Base-by-base conservation (phyloP, 2,329 filamentous ascomycete genomes). In the Pleoardoris graminearum region DNA sequence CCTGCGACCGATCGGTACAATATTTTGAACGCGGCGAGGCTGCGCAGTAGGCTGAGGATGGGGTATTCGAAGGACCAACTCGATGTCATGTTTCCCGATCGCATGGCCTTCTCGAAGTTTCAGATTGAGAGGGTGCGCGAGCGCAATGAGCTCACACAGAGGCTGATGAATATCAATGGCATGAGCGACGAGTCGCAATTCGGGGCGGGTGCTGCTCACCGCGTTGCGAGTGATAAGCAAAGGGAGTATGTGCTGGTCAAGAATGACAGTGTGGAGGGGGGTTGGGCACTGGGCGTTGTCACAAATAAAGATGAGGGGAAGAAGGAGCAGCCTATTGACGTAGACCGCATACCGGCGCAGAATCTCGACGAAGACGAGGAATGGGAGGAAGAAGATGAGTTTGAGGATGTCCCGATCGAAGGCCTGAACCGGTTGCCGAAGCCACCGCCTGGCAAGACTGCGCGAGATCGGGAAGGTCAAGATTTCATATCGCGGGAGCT, bases 171-270 rank as follows among this genome's bases (percentile, higher is more conserved):
- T 63, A 84, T 99, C 63, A 91, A 93, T 62, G 93, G 92, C 30
- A 95, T 96, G 90, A 87, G 86, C 16, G 84, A 87, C 14, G 89
- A 93, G 64, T 77, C 87, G 33, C 87, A 89, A 21, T 82, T 90
- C 49, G 80, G 79, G 2, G 80, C 77, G 44, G 79, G 83, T 7
- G 82, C 82, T 1, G 83, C 84, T 42, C 82, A 80, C 44, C 82
- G 91, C 46, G 83, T 96, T 59, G 88, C 89, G 12, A 85, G 94
- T 44, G 94, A 99, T 68, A 91, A 87, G 66, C 90, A 91, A 12
- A 87, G 90, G 65, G 94, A 99, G 72, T 99, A 99, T 66, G 92
- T 99, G 11, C 78, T 99, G 3, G 92, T 99, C 33, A 96, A 94
- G 75, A 97, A 97, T 63, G 91, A 95, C 38, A 90, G 91, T 0